These are phyloP conservation scores for Xerocomellus intermedius DNA, from an alignment of 768 basidiomycete genomes.

Conservation along the genomic window DNA sequence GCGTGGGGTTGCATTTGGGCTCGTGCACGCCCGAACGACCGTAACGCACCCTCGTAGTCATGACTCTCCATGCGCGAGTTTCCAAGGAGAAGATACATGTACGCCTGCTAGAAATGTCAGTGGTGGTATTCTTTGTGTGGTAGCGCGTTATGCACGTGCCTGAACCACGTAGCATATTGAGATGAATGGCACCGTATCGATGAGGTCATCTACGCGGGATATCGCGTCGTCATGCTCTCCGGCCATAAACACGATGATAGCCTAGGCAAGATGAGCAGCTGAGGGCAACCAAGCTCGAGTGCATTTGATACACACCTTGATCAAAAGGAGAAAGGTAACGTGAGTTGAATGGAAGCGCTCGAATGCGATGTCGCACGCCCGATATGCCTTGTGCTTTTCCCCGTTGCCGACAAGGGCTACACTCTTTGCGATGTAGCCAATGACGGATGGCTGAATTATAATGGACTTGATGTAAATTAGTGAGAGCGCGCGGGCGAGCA, in stretches of 20 bases:
- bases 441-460: neutral
- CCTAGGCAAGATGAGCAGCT: neutral
- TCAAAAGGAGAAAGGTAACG: neutral
- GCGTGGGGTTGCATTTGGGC: too few species aligned
- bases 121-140: too few species aligned
- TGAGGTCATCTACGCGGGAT: neutral
- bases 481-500: neutral
- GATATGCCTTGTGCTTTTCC: neutral
- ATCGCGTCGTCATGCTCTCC: neutral
- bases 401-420: neutral
- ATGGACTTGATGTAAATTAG: neutral
- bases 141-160: neutral
- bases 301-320: neutral
- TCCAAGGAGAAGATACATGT: conserved; percentile 1
- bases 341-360: neutral
- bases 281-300: neutral
- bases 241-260: neutral
- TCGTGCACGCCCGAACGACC: neutral
- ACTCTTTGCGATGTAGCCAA: neutral
- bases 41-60: neutral
- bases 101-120: neutral
- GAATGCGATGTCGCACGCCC: neutral
- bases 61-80: neutral
- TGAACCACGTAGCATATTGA: neutral
- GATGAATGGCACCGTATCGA: neutral